A percentile compares a stretch with the other conserved stretches of the same genome.
Conservation (phyloP, 2,329 filamentous ascomycete genomes). For the Passalora sequoiae region DNA sequence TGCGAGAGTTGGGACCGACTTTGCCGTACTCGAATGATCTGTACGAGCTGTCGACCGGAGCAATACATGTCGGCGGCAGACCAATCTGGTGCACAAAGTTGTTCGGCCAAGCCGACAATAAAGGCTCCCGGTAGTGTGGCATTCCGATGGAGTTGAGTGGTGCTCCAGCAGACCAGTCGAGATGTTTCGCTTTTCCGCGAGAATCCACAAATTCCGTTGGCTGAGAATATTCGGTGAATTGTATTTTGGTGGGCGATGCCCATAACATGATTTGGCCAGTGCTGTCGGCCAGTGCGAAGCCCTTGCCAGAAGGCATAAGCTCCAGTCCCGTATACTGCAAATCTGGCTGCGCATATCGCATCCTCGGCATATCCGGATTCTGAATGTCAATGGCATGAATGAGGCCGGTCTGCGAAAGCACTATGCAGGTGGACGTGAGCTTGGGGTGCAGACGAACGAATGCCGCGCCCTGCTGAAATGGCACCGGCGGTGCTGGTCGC, state of each 20-base stretch:
- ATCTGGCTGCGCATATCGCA: conserved; percentile 73
- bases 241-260: conserved; percentile 79
- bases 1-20: conserved; percentile 48
- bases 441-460: conserved; percentile 95
- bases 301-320: conserved; percentile 81
- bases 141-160: conserved; percentile 83
- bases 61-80: conserved; percentile 70
- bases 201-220: conserved; percentile 73
- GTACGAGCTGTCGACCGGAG: conserved; percentile 64
- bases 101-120: conserved; percentile 85
- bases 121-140: conserved; percentile 83
- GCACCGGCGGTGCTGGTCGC: conserved; percentile 80
- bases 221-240: conserved; percentile 76
- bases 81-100: conserved; percentile 81
- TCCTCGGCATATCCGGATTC: conserved; percentile 82
- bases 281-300: conserved; percentile 72
- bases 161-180: conserved; percentile 53
- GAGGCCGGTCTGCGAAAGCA: conserved; percentile 85
- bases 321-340: conserved; percentile 74
- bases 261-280: conserved; percentile 78
- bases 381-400: conserved; percentile 94
- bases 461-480: conserved; percentile 85
- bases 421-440: conserved; percentile 90
- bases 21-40: conserved; percentile 66
- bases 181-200: conserved; percentile 48